Conservation (phyloP, 495 filamentous ascomycete genomes). For the Penicillium nucicola region DNA sequence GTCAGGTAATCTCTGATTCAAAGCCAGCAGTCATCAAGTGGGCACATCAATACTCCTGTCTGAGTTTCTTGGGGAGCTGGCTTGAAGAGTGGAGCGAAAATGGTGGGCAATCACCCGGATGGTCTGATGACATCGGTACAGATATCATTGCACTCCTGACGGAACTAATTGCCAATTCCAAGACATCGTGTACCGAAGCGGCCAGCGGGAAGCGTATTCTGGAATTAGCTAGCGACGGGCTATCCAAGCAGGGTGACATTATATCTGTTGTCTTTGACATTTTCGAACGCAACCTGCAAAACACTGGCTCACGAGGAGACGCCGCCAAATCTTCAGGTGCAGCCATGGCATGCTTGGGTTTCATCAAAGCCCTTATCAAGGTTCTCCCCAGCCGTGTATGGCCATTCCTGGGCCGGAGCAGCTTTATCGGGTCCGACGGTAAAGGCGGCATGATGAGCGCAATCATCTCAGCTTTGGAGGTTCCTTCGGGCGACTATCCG, state of each 20-base stretch:
- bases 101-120: conserved; percentile 34
- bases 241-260: conserved; percentile 73
- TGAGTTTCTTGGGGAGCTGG: conserved; percentile 74
- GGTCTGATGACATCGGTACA: conserved; percentile 47
- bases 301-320: conserved; percentile 52
- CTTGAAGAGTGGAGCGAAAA: conserved; percentile 55
- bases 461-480: conserved; percentile 72
- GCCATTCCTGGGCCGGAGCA: conserved; percentile 80
- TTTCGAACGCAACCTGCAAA: conserved; percentile 71
- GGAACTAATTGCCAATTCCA: conserved; percentile 46
- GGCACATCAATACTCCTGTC: conserved; percentile 70
- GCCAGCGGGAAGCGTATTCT: conserved; percentile 53
- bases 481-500: conserved; percentile 69
- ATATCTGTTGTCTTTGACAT: conserved; percentile 78
- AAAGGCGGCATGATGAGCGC: conserved; percentile 69
- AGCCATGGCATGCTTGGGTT: conserved; percentile 72
- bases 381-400: conserved; percentile 81
- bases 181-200: conserved; percentile 25
- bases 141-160: conserved; percentile 65
- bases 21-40: conserved; percentile 64
- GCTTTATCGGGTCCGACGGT: conserved; percentile 68
- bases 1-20: conserved; percentile 67
- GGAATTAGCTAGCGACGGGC: conserved; percentile 67
- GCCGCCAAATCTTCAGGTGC: conserved; percentile 53
- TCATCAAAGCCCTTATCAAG: conserved; percentile 65